Evolutionary conservation across 2,329 filamentous ascomycete species (phyloP).

Genomic region (Fusarium nodosum): DNA sequence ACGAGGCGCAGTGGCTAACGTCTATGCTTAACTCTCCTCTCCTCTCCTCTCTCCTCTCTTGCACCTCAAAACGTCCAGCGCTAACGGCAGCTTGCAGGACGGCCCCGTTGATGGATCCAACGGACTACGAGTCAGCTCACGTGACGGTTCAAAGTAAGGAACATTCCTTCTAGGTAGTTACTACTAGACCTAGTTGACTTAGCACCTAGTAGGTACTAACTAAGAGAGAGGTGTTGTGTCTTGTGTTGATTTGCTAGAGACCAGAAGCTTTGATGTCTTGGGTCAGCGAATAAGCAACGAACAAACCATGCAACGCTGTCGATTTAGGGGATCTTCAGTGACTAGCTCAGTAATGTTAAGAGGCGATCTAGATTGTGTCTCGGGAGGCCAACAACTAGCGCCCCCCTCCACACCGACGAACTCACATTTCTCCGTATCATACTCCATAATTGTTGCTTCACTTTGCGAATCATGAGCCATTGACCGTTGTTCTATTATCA

Average conservation of each 20-base stretch:
- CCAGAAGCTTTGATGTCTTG: constrained; percentile 21
- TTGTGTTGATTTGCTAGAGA: constrained; percentile 32
- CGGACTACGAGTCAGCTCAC: constrained; percentile 27
- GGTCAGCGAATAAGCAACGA: constrained; percentile 17
- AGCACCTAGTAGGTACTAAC: too few relatives aligned
- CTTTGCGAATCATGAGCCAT: not conserved
- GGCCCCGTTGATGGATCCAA: constrained; percentile 21
- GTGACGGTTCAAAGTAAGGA: constrained; percentile 20
- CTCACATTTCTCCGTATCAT: not conserved
- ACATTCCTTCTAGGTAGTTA: not conserved
- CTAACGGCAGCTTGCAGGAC: constrained; percentile 42
- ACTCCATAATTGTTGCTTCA: not conserved
- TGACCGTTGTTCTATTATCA: constrained; percentile 1
- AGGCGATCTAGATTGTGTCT: not conserved
- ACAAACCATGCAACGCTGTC: constrained; percentile 25
- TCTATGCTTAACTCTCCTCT: not conserved
- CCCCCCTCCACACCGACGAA: not conserved
- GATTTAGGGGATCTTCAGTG: constrained; percentile 16
- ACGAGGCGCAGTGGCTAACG: constrained; percentile 42
- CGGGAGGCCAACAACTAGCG: not conserved
- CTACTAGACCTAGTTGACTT: too few relatives aligned
- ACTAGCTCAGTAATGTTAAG: not conserved
- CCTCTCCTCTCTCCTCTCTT: constrained; percentile 17
- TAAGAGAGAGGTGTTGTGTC: constrained; percentile 21
- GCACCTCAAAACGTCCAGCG: constrained; percentile 21